Evolutionary conservation across 2,329 filamentous ascomycete species (phyloP).

Genomic region (Aspergillus brasiliensis): DNA sequence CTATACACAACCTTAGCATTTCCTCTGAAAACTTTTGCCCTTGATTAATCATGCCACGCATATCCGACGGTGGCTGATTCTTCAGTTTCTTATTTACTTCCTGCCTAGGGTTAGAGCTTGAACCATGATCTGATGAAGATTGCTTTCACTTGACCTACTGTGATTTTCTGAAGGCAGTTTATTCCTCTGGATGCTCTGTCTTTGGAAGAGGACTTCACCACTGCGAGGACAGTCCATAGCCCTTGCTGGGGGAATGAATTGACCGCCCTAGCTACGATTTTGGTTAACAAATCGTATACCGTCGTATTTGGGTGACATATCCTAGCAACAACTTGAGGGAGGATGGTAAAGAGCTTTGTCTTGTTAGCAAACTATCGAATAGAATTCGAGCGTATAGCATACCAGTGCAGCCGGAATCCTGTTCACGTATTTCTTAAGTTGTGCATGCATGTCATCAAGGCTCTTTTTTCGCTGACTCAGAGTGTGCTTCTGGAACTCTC

Average conservation of each 20-base stretch:
- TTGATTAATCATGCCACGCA: slow-evolving; percentile 71
- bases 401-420: slow-evolving; percentile 51
- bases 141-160: slow-evolving; percentile 26
- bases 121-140: background rate
- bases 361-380: slow-evolving; percentile 11
- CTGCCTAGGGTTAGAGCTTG: slow-evolving; percentile 30
- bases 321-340: slow-evolving; percentile 93
- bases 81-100: slow-evolving; percentile 56
- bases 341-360: slow-evolving; percentile 57
- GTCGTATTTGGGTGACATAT: slow-evolving; percentile 82
- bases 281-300: slow-evolving; percentile 74
- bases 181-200: slow-evolving; percentile 64
- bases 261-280: slow-evolving; percentile 85
- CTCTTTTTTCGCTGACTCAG: slow-evolving; percentile 61
- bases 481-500: slow-evolving; percentile 51
- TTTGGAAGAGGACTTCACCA: slow-evolving; percentile 76
- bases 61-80: slow-evolving; percentile 54
- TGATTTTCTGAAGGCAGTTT: slow-evolving; percentile 45
- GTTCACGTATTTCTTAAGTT: slow-evolving; percentile 76
- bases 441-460: slow-evolving; percentile 69
- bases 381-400: slow-evolving; percentile 13
- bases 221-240: slow-evolving; percentile 85
- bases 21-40: slow-evolving; percentile 84
- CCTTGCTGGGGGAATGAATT: slow-evolving; percentile 85
- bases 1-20: slow-evolving; percentile 77